phyloP scores from a whole-genome alignment of 2,329 filamentous ascomycete genomes.

The Aspergillus piperis region DNA sequence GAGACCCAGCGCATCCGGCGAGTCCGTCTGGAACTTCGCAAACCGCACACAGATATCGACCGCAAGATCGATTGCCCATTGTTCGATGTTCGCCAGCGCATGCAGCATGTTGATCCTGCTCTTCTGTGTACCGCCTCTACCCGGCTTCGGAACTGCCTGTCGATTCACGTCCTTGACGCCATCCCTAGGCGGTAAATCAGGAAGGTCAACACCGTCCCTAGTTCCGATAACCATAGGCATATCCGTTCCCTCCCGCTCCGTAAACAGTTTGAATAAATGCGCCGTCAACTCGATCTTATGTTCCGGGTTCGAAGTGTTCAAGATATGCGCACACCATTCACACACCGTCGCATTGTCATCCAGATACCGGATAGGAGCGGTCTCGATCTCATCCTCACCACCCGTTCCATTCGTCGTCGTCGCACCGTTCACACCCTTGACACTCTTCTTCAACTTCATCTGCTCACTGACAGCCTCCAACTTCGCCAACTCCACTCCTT shows the following conservation, averaged over 20 bases:
- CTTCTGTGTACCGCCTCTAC: slow-evolving; percentile 47
- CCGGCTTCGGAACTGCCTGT: slow-evolving; percentile 43
- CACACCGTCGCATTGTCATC: slow-evolving; percentile 47
- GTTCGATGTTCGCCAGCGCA: slow-evolving; percentile 51
- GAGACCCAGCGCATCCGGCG: slow-evolving; percentile 26
- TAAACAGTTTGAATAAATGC: slow-evolving; percentile 47
- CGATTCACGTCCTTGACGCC: slow-evolving; percentile 43
- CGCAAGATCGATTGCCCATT: slow-evolving; percentile 52
- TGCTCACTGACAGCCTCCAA: slow-evolving; percentile 50
- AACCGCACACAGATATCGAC: slow-evolving; percentile 52
- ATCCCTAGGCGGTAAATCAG: slow-evolving; percentile 46
- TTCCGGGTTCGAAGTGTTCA: slow-evolving; percentile 49
- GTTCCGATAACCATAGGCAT: slow-evolving; percentile 47
- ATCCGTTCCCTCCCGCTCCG: slow-evolving; percentile 40
- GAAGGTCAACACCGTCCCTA: slow-evolving; percentile 36
- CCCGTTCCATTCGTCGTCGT: neutral
- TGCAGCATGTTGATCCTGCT: slow-evolving; percentile 51
- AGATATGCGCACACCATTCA: slow-evolving; percentile 51
- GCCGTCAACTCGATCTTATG: slow-evolving; percentile 51
- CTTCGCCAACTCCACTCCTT: slow-evolving; percentile 28
- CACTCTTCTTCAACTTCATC: slow-evolving; percentile 44
- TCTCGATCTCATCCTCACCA: slow-evolving; percentile 10
- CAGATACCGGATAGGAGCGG: slow-evolving; percentile 33
- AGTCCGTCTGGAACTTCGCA: slow-evolving; percentile 44
- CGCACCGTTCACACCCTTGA: neutral